Evolutionary conservation across 345 rosid genomes (phyloP).

Genomic region (Eucalyptus victrix): DNA sequence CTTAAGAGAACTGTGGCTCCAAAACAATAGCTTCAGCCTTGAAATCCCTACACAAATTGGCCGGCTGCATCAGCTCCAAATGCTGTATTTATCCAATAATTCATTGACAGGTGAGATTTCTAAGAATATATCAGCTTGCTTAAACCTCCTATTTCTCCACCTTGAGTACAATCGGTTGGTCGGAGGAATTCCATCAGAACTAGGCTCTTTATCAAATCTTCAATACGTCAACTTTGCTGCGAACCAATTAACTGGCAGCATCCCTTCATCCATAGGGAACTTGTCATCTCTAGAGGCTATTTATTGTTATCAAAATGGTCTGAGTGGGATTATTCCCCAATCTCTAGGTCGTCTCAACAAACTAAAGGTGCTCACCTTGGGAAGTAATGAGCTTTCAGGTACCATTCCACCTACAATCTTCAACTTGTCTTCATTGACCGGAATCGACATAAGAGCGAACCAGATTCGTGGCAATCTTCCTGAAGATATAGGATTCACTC

Average conservation of each 20-base stretch:
- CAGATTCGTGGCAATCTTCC: slow-evolving; percentile 11
- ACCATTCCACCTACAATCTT: slow-evolving; percentile 5
- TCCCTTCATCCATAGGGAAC: not conserved
- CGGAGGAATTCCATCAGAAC: not conserved
- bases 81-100: not conserved
- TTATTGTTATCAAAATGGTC: not conserved
- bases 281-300: not conserved
- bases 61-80: not conserved
- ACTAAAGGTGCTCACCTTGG: not conserved
- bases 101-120: not conserved
- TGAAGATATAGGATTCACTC: not conserved
- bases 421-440: slow-evolving; percentile 6
- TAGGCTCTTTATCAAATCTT: not conserved
- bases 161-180: not conserved
- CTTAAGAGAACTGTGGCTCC: not conserved
- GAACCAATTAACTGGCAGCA: not conserved
- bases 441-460: not conserved
- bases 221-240: not conserved
- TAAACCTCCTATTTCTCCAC: not conserved
- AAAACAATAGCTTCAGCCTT: not conserved
- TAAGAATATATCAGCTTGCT: not conserved
- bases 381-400: not conserved
- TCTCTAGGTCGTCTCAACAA: not conserved
- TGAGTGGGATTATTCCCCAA: not conserved
- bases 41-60: not conserved